Conservation (phyloP, 2,329 filamentous ascomycete species). For the Pseudocercospora vitis region DNA sequence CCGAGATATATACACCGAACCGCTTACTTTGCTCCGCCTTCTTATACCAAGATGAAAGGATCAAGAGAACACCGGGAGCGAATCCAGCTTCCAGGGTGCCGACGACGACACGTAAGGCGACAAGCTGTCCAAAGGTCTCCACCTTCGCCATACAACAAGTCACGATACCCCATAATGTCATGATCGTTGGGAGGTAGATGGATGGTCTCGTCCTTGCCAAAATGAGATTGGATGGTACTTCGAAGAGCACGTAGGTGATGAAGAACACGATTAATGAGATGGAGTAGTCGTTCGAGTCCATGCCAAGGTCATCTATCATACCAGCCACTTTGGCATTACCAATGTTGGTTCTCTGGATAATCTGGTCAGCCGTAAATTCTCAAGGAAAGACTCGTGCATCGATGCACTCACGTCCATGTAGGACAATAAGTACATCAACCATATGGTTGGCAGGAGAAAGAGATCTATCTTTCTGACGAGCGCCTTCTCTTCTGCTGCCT, state of each 20-base stretch:
- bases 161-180: slow-evolving; percentile 55
- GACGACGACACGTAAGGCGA: slow-evolving; percentile 56
- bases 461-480: slow-evolving; percentile 49
- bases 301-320: slow-evolving; percentile 49
- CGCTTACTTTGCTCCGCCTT: slow-evolving; percentile 58
- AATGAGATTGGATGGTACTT: slow-evolving; percentile 57
- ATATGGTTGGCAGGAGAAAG: slow-evolving; percentile 49
- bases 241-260: slow-evolving; percentile 50
- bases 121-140: slow-evolving; percentile 49
- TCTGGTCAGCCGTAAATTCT: background rate
- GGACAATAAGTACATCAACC: slow-evolving; percentile 52
- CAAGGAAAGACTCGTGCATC: background rate
- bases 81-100: slow-evolving; percentile 58
- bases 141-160: slow-evolving; percentile 53
- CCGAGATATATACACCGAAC: slow-evolving; percentile 59
- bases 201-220: slow-evolving; percentile 52
- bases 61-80: slow-evolving; percentile 56
- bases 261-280: slow-evolving; percentile 54
- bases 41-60: slow-evolving; percentile 61
- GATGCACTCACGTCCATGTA: slow-evolving; percentile 44
- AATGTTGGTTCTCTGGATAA: slow-evolving; percentile 38
- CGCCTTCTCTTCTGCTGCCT: slow-evolving; percentile 43
- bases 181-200: slow-evolving; percentile 53
- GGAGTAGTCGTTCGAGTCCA: slow-evolving; percentile 53
- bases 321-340: slow-evolving; percentile 56